These are phyloP conservation scores for Russula dissimulans DNA, from an alignment of 768 basidiomycete genomes.

Conservation along the genomic window DNA sequence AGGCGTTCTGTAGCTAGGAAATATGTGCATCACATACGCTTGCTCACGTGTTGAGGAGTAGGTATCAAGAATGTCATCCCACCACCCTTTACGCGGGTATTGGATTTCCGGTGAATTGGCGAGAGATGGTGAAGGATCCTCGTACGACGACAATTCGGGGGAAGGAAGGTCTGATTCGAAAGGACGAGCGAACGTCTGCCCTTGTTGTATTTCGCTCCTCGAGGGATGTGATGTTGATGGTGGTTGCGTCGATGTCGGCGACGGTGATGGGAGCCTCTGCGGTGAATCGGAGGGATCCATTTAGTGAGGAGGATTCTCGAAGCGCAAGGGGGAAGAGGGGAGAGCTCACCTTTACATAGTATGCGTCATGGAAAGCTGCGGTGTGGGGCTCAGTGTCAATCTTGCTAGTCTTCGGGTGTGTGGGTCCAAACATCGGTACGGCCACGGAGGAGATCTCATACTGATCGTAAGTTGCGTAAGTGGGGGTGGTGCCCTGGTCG, in stretches of 20 bases:
- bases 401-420: conserved; percentile 4
- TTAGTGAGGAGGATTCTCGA: neutral
- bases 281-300: neutral
- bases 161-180: conserved; percentile 19
- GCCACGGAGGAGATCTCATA: conserved; percentile 11
- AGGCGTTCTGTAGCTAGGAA: neutral
- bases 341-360: conserved; percentile 15
- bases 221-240: conserved; percentile 14
- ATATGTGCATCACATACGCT: conserved; percentile 29
- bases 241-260: conserved; percentile 1
- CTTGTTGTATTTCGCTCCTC: conserved; percentile 17
- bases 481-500: neutral
- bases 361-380: conserved; percentile 4
- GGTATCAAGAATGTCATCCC: conserved; percentile 38
- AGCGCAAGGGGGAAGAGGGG: neutral
- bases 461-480: conserved; percentile 5
- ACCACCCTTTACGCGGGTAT: conserved; percentile 35
- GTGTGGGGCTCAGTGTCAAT: conserved; percentile 2
- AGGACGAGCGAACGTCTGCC: conserved; percentile 24
- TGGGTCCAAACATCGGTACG: conserved; percentile 2
- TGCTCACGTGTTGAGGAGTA: conserved; percentile 35
- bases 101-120: conserved; percentile 25
- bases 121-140: conserved; percentile 9
- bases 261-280: conserved; percentile 16
- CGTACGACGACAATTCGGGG: conserved; percentile 7